Base-by-base conservation (phyloP, 805 yeast species). In the Saturnispora zaruensis region DNA sequence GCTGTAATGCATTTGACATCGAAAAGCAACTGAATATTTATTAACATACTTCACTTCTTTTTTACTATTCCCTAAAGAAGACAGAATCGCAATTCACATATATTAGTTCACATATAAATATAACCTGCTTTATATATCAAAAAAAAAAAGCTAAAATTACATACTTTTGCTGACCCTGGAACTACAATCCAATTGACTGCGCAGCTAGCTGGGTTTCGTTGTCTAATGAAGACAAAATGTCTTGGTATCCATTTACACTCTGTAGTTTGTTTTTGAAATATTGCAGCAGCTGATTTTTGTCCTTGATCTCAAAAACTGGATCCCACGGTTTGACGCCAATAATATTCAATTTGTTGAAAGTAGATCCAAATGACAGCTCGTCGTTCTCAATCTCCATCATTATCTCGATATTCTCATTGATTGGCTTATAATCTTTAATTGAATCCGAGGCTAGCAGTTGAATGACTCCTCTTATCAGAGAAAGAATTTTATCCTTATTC, bases 281-380 rank as follows among this genome's bases (percentile, higher is more conserved):
- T 45, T 70, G 72, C 37, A 66, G 63, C 53, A 67, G 69, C 23
- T 48, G 49, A 26, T 14, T 55, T 40, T 65, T 63, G 1, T 62
- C 55, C 30, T 51, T 55, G 11, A 87, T 66, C 23, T 72, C 70
- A 1, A 80, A 76, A 28, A 80, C 63, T 1, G 97, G 96, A 66
- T 93, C 97, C 55, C 78, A 72, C 3, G 82, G 74, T 54, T 74
- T 78, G 14, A 67, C 66, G 32, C 77, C 73, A 44, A 89, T 81
- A 2, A 85, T 76, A 1, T 76, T 79, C 52, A 93, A 71, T 60
- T 77, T 81, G 47, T 95, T 86, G 66, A 79, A 93, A 47, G 82
- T 79, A 0, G 96, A 83, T 2, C 98, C 98, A 66, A 90, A 93
- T 2, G 93, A 73, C 2, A 74, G 63, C 45, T 83, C 75, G 41